These are phyloP conservation scores for Eudorina sp. DNA, from an alignment of 139 green algal species.

Conservation along the genomic window DNA sequence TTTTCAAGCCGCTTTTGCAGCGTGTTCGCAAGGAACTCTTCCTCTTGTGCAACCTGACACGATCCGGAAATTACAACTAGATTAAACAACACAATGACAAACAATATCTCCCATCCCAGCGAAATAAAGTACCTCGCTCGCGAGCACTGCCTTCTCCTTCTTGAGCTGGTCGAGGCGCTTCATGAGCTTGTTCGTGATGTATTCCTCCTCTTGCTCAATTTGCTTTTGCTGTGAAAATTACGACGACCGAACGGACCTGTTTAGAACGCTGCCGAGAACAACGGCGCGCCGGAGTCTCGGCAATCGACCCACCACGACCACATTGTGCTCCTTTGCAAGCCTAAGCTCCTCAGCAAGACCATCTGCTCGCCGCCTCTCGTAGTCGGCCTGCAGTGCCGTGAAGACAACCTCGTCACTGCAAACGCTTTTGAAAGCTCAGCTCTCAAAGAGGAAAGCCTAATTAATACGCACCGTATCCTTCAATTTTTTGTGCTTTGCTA, in stretches of 20 bases:
- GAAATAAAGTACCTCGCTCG: conserved; percentile 66
- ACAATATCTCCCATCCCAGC: neutral
- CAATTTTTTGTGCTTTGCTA: conserved; percentile 14
- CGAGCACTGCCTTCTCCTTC: conserved; percentile 78
- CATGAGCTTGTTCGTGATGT: conserved; percentile 87
- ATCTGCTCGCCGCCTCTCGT: conserved; percentile 54
- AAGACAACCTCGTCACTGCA: neutral
- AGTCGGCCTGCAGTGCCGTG: conserved; percentile 44
- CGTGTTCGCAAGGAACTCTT: conserved; percentile 88
- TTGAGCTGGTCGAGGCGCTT: conserved; percentile 86
- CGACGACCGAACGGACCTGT: too few species aligned
- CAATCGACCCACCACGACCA: conserved; percentile 57
- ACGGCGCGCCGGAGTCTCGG: neutral
- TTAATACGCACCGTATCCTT: conserved; percentile 12
- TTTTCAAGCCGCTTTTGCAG: conserved; percentile 82
- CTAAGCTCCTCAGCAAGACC: conserved; percentile 65
- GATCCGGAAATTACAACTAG: neutral
- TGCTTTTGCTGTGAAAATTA: conserved; percentile 63
- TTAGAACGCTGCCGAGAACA: too few species aligned
- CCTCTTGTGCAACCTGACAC: conserved; percentile 80
- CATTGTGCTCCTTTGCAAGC: conserved; percentile 68
- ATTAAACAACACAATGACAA: neutral
- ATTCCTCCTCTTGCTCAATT: conserved; percentile 87
- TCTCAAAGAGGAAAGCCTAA: neutral
- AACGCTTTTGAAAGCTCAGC: neutral